These are phyloP conservation scores for Ogataea allantospora DNA, from an alignment of 805 yeast species.

Conservation along the genomic window DNA sequence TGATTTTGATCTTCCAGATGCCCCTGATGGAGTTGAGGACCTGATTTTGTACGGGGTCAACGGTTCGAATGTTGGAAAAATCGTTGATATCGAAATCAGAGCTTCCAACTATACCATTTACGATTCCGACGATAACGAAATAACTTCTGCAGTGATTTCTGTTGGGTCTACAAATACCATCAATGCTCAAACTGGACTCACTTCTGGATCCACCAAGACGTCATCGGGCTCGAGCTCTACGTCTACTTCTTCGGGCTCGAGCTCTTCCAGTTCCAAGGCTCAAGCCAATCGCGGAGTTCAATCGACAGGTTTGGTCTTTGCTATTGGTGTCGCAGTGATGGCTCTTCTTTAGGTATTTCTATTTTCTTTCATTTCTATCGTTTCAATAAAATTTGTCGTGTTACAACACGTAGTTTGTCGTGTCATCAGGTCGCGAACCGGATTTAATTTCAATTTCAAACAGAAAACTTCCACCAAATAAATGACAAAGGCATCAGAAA, in stretches of 20 bases:
- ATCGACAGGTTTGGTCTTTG: constrained; percentile 31
- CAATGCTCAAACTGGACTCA: constrained; percentile 29
- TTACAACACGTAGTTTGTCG: constrained; percentile 1
- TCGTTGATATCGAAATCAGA: constrained; percentile 39
- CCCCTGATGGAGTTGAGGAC: constrained; percentile 41
- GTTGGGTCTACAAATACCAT: constrained; percentile 37
- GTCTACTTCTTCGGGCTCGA: constrained; percentile 17
- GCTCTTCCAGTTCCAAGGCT: constrained; percentile 23
- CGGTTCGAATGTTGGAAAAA: constrained; percentile 42
- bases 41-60: constrained; percentile 50
- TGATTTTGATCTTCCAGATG: constrained; percentile 47
- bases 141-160: constrained; percentile 38
- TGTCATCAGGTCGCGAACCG: not conserved
- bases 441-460: not conserved
- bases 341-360: constrained; percentile 21
- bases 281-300: constrained; percentile 24
- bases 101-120: constrained; percentile 42
- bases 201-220: constrained; percentile 20
- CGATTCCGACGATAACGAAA: constrained; percentile 34
- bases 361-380: constrained; percentile 7
- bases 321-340: constrained; percentile 37
- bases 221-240: constrained; percentile 20
- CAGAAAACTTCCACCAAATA: constrained; percentile 1
- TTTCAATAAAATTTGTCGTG: constrained; percentile 1
- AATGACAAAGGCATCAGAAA: constrained; percentile 71